Conservation (phyloP, 2,329 filamentous ascomycete species). For the Alternaria novae-zelandiae region DNA sequence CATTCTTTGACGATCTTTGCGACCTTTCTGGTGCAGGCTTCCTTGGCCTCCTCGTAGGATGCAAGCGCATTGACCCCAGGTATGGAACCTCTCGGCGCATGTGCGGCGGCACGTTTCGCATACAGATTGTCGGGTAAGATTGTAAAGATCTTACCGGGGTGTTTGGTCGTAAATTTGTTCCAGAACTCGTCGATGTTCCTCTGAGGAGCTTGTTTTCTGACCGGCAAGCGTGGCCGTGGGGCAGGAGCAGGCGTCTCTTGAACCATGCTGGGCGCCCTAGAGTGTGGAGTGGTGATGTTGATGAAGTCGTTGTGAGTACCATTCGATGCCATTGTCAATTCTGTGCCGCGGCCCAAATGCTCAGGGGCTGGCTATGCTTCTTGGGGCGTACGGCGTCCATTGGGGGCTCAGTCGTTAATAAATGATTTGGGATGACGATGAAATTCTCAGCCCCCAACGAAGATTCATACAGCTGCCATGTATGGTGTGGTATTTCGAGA, state of each 20-base stretch:
- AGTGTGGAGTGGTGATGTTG: constrained; percentile 45
- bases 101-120: constrained; percentile 64
- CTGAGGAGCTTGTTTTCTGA: constrained; percentile 66
- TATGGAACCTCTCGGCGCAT: constrained; percentile 60
- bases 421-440: constrained; percentile 17
- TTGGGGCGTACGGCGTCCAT: constrained; percentile 33
- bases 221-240: constrained; percentile 30
- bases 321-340: constrained; percentile 45
- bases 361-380: constrained; percentile 24
- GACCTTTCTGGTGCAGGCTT: constrained; percentile 69
- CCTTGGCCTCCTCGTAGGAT: constrained; percentile 75
- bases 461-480: constrained; percentile 29
- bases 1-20: constrained; percentile 68
- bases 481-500: constrained; percentile 41
- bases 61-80: constrained; percentile 68
- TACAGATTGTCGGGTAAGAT: constrained; percentile 73
- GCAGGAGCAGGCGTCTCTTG: constrained; percentile 28
- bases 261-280: constrained; percentile 45
- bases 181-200: constrained; percentile 75
- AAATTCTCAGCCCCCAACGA: constrained; percentile 41
- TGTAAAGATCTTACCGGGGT: constrained; percentile 74
- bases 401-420: constrained; percentile 37
- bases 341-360: constrained; percentile 15
- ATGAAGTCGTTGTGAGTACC: constrained; percentile 46
- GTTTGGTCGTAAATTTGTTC: constrained; percentile 71